A percentile compares a stretch with the other conserved stretches of the same genome.
These are phyloP conservation scores for Entophlyctis luteolus DNA, from an alignment of 192 early-diverging fungal species.

Conservation along the genomic window DNA sequence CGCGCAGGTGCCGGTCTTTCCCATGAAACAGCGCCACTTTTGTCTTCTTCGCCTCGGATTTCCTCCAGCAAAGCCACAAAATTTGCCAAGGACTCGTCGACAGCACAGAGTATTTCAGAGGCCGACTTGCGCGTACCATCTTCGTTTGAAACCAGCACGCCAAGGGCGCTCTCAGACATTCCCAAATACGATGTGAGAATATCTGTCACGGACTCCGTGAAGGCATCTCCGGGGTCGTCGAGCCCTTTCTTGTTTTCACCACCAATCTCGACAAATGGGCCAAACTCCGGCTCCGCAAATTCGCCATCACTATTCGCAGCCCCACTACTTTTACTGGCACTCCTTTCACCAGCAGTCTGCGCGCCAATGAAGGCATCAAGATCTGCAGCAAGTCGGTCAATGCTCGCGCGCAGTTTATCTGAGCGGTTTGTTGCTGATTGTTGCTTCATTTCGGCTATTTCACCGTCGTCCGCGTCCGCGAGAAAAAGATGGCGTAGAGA, in stretches of 20 bases:
- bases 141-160: background rate
- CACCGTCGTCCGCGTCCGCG: background rate
- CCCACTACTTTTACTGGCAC: too few species aligned
- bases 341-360: too few species aligned
- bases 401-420: background rate
- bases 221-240: too few species aligned
- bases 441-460: background rate
- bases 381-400: slow-evolving; percentile 13
- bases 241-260: too few species aligned
- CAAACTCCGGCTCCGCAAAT: too few species aligned
- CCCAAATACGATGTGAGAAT: slow-evolving; percentile 5
- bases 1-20: too few species aligned
- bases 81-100: slow-evolving; percentile 13
- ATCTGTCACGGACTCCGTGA: background rate
- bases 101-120: background rate
- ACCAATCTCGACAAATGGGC: background rate
- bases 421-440: background rate
- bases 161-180: background rate
- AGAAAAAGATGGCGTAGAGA: background rate
- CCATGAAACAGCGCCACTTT: too few species aligned
- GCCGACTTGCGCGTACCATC: background rate
- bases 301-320: too few species aligned
- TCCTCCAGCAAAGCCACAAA: slow-evolving; percentile 13
- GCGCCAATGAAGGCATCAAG: background rate
- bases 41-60: too few species aligned